A percentile compares a stretch with the other conserved stretches of the same genome.
These are phyloP conservation scores for Achaetomiella virescens DNA, from an alignment of 495 filamentous ascomycete species.

Conservation along the genomic window DNA sequence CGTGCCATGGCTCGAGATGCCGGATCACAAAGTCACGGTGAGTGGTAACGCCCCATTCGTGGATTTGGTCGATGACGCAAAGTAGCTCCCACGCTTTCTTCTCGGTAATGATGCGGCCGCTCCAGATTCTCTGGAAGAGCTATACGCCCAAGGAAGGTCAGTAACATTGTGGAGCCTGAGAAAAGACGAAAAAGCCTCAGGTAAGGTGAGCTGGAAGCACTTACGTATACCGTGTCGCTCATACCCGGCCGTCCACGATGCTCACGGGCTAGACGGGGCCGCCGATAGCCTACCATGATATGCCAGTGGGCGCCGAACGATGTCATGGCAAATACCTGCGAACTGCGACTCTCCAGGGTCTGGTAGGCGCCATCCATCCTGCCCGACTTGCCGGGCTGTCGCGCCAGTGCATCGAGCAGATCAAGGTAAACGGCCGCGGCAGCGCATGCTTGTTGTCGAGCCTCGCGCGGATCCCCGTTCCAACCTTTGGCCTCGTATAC, in stretches of 20 bases:
- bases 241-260: not conserved
- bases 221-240: not conserved
- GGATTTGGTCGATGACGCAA: not conserved
- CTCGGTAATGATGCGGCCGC: not conserved
- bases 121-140: conserved; percentile 3
- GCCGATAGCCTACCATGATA: not conserved
- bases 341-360: not conserved
- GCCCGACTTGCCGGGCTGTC: not conserved
- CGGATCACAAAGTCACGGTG: conserved; percentile 4
- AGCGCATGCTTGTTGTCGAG: not conserved
- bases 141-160: no score
- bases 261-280: not conserved
- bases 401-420: not conserved
- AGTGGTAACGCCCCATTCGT: not conserved
- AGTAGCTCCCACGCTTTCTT: not conserved
- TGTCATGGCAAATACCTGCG: not conserved
- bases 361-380: not conserved
- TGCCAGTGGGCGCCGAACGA: conserved; percentile 1
- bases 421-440: not conserved
- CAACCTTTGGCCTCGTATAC: conserved; percentile 2
- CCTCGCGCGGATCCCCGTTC: not conserved
- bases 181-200: no score
- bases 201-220: no score
- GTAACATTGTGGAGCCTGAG: no score
- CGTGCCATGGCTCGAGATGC: not conserved